Conservation (phyloP, 345 rosid genomes). For the Brassica napus region Da-Ae NC_063451.1:34309001-34309500, state of each 20-base stretch:
- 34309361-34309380: slow-evolving; percentile 33
- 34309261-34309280: slow-evolving; percentile 27
- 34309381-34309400: slow-evolving; percentile 11
- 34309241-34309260: slow-evolving; percentile 11
- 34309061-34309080: slow-evolving; percentile 16
- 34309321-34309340: slow-evolving; percentile 22
- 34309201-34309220: background rate
- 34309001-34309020: slow-evolving; percentile 16
- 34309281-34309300: slow-evolving; percentile 36
- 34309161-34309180: background rate
- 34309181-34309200: background rate
- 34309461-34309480: background rate
- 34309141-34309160: slow-evolving; percentile 25
- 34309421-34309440: background rate
- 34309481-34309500: background rate
- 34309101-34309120: slow-evolving; percentile 18
- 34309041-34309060: slow-evolving; percentile 13
- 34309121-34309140: slow-evolving; percentile 32
- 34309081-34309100: slow-evolving; percentile 2
- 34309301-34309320: slow-evolving; percentile 34
- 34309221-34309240: background rate
- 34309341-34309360: slow-evolving; percentile 16
- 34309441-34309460: background rate
- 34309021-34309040: slow-evolving; percentile 12
- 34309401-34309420: slow-evolving; percentile 4